A percentile compares a stretch with the other conserved stretches of the same genome.
Conservation (phyloP, 306 rosid genomes). For the Dalbergia oliveri region DNA sequence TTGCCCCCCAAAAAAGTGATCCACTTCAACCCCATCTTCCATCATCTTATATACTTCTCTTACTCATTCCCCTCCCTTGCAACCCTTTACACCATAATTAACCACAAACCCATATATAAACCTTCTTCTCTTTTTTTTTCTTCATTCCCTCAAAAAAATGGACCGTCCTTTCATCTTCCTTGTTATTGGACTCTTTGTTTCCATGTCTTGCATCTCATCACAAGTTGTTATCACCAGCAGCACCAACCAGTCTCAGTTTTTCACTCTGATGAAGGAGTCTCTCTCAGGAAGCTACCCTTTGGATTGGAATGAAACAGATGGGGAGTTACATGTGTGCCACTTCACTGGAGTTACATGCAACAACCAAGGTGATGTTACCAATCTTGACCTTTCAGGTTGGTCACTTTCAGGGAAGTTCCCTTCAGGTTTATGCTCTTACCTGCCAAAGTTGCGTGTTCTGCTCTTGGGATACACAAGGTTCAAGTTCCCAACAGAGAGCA, state of each 20-base stretch:
- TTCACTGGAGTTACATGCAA: slow-evolving; percentile 78
- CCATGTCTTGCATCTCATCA: slow-evolving; percentile 45
- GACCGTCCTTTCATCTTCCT: slow-evolving; percentile 48
- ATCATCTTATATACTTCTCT: slow-evolving; percentile 72
- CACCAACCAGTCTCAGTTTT: slow-evolving; percentile 56
- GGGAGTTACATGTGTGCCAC: slow-evolving; percentile 50
- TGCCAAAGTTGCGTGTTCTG: slow-evolving; percentile 69
- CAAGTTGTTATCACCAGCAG: slow-evolving; percentile 26
- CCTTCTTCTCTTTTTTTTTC: slow-evolving; percentile 5
- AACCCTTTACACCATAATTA: slow-evolving; percentile 45
- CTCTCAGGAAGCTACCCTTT: slow-evolving; percentile 59
- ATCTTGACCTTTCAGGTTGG: slow-evolving; percentile 64
- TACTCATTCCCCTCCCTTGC: slow-evolving; percentile 50
- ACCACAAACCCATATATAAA: slow-evolving; percentile 6
- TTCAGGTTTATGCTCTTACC: slow-evolving; percentile 62
- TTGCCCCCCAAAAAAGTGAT: slow-evolving; percentile 45
- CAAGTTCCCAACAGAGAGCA: slow-evolving; percentile 55
- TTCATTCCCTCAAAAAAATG: slow-evolving; percentile 50
- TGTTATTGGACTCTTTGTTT: slow-evolving; percentile 43
- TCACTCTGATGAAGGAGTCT: slow-evolving; percentile 59
- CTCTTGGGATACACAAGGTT: slow-evolving; percentile 60
- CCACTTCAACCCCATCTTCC: slow-evolving; percentile 54
- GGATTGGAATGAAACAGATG: slow-evolving; percentile 53
- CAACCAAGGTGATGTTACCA: slow-evolving; percentile 54
- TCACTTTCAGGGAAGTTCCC: slow-evolving; percentile 77